phyloP scores from a whole-genome alignment of 768 basidiomycete genomes.

The Mycena capillaripes region DNA sequence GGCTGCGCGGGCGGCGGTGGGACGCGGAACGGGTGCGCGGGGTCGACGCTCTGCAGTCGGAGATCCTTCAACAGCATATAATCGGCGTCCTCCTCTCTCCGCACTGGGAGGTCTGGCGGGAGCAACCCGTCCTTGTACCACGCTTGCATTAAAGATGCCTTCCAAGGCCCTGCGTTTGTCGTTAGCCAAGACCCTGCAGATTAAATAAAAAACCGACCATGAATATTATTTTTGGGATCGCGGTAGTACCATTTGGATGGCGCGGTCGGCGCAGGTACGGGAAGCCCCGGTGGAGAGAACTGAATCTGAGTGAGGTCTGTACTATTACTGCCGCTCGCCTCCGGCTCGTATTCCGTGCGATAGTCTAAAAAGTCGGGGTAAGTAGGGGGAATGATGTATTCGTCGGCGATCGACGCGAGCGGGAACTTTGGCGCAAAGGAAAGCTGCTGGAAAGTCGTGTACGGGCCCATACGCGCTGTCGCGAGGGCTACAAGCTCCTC shows the following conservation, averaged over 20 bases:
- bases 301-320: constrained; percentile 72
- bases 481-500: constrained; percentile 81
- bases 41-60: constrained; percentile 83
- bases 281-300: constrained; percentile 85
- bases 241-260: constrained; percentile 88
- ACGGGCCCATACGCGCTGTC: constrained; percentile 82
- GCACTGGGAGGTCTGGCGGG: constrained; percentile 85
- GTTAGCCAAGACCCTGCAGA: constrained; percentile 26
- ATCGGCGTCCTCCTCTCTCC: constrained; percentile 79
- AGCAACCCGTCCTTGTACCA: constrained; percentile 91
- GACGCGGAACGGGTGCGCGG: constrained; percentile 81
- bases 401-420: constrained; percentile 89
- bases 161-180: constrained; percentile 79
- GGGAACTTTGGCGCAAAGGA: constrained; percentile 89
- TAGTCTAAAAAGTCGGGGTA: constrained; percentile 86
- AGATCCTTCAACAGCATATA: constrained; percentile 82
- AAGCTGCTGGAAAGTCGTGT: constrained; percentile 94
- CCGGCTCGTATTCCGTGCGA: constrained; percentile 73
- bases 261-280: constrained; percentile 74
- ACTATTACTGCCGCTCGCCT: constrained; percentile 55
- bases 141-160: constrained; percentile 87
- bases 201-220: constrained; percentile 64
- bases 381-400: constrained; percentile 93
- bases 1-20: constrained; percentile 54
- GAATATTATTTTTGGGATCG: constrained; percentile 85